A percentile compares a stretch with the other conserved stretches of the same genome.
Conservation (phyloP, 192 early-diverging fungal genomes). For the Backusella parvicylindrica region DNA sequence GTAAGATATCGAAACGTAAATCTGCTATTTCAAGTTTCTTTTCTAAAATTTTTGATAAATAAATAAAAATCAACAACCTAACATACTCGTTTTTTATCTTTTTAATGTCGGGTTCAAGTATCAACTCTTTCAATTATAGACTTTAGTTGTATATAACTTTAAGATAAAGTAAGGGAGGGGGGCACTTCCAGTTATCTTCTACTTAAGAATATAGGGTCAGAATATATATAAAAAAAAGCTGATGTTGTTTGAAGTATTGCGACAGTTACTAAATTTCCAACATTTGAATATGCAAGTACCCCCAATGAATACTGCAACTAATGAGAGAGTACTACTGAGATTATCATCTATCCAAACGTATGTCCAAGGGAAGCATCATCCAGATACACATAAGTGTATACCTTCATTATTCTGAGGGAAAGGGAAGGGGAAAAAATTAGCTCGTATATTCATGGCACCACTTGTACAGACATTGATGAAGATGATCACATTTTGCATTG, state of each 20-base stretch:
- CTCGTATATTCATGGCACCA: too few species aligned
- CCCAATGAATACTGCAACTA: too few species aligned
- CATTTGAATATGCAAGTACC: too few species aligned
- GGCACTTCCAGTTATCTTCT: too few species aligned
- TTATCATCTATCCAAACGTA: neutral
- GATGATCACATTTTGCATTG: too few species aligned
- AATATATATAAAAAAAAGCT: too few species aligned
- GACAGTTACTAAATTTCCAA: neutral
- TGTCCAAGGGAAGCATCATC: neutral
- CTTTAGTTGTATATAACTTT: too few species aligned
- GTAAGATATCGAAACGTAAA: neutral
- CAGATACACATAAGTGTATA: neutral
- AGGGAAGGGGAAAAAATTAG: neutral
- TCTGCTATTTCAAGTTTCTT: neutral
- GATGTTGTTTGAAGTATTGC: too few species aligned
- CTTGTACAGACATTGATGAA: neutral
- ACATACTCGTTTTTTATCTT: too few species aligned
- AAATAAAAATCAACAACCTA: neutral
- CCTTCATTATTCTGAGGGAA: neutral
- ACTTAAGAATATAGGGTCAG: neutral
- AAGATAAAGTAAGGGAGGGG: too few species aligned
- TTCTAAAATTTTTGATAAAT: neutral
- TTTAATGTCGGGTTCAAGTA: too few species aligned
- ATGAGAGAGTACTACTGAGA: neutral
- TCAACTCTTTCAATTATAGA: too few species aligned